Evolutionary conservation across 2,329 filamentous ascomycete genomes (phyloP), one percentile per base, ranked within the genome.

Genomic region (Lachnum nothofagi): DNA sequence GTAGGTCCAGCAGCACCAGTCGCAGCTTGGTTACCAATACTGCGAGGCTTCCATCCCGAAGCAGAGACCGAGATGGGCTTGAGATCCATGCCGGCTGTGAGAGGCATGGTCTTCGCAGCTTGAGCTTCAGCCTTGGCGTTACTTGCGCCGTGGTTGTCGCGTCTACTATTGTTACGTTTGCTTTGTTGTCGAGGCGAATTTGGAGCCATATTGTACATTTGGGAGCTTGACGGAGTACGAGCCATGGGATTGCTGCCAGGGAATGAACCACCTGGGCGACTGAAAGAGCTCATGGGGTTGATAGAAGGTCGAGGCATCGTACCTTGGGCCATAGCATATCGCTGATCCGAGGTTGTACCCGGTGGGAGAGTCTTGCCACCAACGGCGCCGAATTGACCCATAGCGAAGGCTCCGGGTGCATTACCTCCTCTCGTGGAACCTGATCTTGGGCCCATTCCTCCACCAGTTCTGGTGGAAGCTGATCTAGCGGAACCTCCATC

Each of bases 21-120:
- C 33, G 65, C 63, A 25, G 67, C 58, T 43, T 61, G 46, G 53
- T 67, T 68, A 44, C 72, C 76, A 44, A 94, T 54, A 61, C 86
- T 93, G 46, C 76, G 82, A 22, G 93, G 88, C 73, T 95, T 95
- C 93, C 93, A 98, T 44, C 93, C 91, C 48, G 72, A 79, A n/a
- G 78, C 59, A 0, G 89, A 85, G 35, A 82, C 70, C 51, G 80
- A 73, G 43, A 97, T 86, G 43, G 86, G 83, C 73, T 91, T 88
- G 56, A 98, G 71, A 1, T 95, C 87, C 73, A 81, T 76, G 59
- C 86, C 85, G 51, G 83, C 82, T 51, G 91, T 96, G 56, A 97
- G 81, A 65, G 93, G 91, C 90, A 97, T 96, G 57, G 80, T 82
- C 76, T 89, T 90, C 66, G 86, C 84, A 64, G 80, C 77, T 66